These are phyloP conservation scores for Nakaseomyces uthaithaninus DNA, from an alignment of 1,139 yeast genomes.

Conservation along the genomic window DNA sequence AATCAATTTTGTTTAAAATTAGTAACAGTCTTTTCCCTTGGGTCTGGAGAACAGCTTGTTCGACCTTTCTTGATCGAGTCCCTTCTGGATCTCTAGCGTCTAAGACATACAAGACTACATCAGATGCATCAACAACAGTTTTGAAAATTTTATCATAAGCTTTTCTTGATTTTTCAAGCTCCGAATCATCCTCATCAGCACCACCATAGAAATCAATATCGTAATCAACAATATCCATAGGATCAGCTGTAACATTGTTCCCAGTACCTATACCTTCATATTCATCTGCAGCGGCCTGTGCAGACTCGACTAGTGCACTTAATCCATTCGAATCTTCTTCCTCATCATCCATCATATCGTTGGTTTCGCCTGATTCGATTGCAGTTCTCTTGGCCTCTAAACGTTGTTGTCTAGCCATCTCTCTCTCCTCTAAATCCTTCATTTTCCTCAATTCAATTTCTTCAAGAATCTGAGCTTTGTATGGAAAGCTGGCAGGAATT, in stretches of 20 bases:
- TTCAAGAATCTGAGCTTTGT: slow-evolving; percentile 71
- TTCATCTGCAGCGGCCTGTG: slow-evolving; percentile 73
- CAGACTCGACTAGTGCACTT: slow-evolving; percentile 82
- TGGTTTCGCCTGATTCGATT: slow-evolving; percentile 38
- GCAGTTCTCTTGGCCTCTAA: slow-evolving; percentile 42
- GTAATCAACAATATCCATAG: slow-evolving; percentile 45
- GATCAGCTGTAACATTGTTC: slow-evolving; percentile 34
- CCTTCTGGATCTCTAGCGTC: slow-evolving; percentile 98
- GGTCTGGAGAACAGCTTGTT: slow-evolving; percentile 75
- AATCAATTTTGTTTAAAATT: slow-evolving; percentile 83
- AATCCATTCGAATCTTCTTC: slow-evolving; percentile 44
- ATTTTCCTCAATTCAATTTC: slow-evolving; percentile 73
- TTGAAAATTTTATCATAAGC: slow-evolving; percentile 87
- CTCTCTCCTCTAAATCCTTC: slow-evolving; percentile 53
- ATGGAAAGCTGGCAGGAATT: slow-evolving; percentile 90
- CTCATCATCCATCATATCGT: slow-evolving; percentile 41
- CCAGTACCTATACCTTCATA: slow-evolving; percentile 36
- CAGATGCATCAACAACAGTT: slow-evolving; percentile 76
- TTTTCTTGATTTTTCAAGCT: slow-evolving; percentile 74
- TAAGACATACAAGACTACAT: slow-evolving; percentile 81
- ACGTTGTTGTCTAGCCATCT: slow-evolving; percentile 37
- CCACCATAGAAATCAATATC: slow-evolving; percentile 42
- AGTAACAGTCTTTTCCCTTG: slow-evolving; percentile 79
- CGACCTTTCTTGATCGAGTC: slow-evolving; percentile 86
- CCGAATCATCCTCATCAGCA: slow-evolving; percentile 41